Conservation (phyloP, 1,284 basidiomycete genomes). For the Heterobasidion parviporum region DNA sequence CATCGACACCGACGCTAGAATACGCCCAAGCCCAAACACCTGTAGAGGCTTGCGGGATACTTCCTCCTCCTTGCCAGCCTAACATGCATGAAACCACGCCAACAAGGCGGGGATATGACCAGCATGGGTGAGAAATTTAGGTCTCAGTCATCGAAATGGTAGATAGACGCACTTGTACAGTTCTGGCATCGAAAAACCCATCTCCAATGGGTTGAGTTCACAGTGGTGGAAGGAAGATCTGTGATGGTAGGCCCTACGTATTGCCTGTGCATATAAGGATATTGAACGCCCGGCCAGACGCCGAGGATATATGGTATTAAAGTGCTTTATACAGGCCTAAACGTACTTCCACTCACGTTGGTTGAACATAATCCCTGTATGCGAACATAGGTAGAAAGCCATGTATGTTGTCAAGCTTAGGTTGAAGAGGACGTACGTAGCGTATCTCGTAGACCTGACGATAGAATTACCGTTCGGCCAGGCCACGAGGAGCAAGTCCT, state of each 20-base stretch:
- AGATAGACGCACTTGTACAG: conserved; percentile 21
- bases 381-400: conserved; percentile 1
- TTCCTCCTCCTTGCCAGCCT: conserved; percentile 22
- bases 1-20: conserved; percentile 26
- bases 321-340: neutral
- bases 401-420: neutral
- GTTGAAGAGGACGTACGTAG: conserved; percentile 31
- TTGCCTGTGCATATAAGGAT: conserved; percentile 8
- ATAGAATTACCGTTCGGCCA: conserved; percentile 49
- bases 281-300: neutral
- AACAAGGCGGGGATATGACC: neutral
- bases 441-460: conserved; percentile 41
- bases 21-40: conserved; percentile 48
- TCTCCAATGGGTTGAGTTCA: conserved; percentile 27
- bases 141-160: neutral
- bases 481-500: conserved; percentile 45
- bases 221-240: conserved; percentile 19
- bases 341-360: conserved; percentile 25
- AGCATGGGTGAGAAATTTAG: neutral
- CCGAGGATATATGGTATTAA: neutral
- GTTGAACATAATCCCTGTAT: conserved; percentile 34
- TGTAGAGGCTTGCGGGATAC: conserved; percentile 29
- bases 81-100: neutral
- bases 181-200: conserved; percentile 27
- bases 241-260: conserved; percentile 22